phyloP scores from a whole-genome alignment of 768 basidiomycete species.

The Mycena capillaripes region DNA sequence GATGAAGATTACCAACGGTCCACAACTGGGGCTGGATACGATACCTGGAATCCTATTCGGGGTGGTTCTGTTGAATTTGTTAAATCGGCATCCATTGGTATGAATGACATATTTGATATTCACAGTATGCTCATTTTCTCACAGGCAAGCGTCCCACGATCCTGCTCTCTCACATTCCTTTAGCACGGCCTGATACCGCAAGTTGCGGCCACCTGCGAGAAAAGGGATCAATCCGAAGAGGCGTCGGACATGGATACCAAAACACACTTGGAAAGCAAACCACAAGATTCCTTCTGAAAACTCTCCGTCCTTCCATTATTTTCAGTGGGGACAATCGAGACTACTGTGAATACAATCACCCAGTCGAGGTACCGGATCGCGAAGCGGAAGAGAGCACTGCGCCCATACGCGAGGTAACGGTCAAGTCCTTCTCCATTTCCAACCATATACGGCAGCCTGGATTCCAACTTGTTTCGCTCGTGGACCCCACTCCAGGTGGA shows the following conservation, averaged over 20 bases:
- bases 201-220: constrained; percentile 86
- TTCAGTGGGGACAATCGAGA: constrained; percentile 95
- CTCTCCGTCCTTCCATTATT: constrained; percentile 73
- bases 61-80: constrained; percentile 75
- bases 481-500: constrained; percentile 50
- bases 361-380: constrained; percentile 43
- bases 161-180: constrained; percentile 89
- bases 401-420: constrained; percentile 80
- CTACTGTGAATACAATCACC: constrained; percentile 84
- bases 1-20: constrained; percentile 85
- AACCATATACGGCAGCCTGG: constrained; percentile 82
- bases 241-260: constrained; percentile 87
- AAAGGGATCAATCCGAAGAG: constrained; percentile 76
- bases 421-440: constrained; percentile 89
- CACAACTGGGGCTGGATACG: constrained; percentile 61
- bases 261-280: constrained; percentile 87
- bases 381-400: constrained; percentile 38
- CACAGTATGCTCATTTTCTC: background rate
- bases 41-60: constrained; percentile 66
- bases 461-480: constrained; percentile 84
- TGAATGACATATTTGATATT: constrained; percentile 48
- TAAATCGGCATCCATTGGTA: constrained; percentile 51
- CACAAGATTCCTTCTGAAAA: constrained; percentile 77
- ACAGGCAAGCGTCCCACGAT: constrained; percentile 65
- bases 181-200: constrained; percentile 80